Evolutionary conservation across 768 basidiomycete genomes (phyloP), one percentile per base, ranked within the genome.

Genomic region (Vararia minispora): DNA sequence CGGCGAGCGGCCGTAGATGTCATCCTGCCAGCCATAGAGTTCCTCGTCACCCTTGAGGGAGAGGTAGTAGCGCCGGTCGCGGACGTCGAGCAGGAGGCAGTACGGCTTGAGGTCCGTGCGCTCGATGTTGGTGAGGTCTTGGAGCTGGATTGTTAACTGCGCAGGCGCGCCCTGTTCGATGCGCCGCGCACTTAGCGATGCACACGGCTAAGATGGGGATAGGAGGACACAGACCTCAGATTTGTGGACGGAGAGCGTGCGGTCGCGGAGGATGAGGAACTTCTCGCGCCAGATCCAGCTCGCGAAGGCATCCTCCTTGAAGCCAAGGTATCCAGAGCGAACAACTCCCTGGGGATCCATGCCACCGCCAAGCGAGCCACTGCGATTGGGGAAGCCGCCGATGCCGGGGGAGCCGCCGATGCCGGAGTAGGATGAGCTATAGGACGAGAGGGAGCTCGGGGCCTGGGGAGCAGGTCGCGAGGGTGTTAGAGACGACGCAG

Each of bases 21-120:
- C 92, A 54, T 99, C 94, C 58, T 92, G 86, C 92, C 92, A 98
- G 13, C 80, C 79, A 52, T 99, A 99, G n/a, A 99, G 70, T 53
- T 99, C 94, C 49, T 92, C 89, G 54, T 99, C 92, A 47, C 69
- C 86, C 64, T 92, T 95, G 45, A 95, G 65, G 2, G 87, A 76
- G 34, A 92, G 61, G 54, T 72, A 82, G 53, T 75, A 81, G 27
- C 81, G 76, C 56, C 83, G 87, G 41, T 89, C 83, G 51, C 79
- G 84, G 4, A 83, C 79, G 52, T 91, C 88, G 16, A 99, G 59
- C 12, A 89, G 64, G 0, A 99, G 64, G 53, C 94, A 98, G 55
- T 94, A 98, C 0, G 91, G 90, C 57, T 95, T 95, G 48, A 90
- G 61, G 56, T 99, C 92, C 35, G 82, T 89, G 10, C 94, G 79